Conservation (phyloP, 1,284 basidiomycete species). For the Marasmius oreades region DNA sequence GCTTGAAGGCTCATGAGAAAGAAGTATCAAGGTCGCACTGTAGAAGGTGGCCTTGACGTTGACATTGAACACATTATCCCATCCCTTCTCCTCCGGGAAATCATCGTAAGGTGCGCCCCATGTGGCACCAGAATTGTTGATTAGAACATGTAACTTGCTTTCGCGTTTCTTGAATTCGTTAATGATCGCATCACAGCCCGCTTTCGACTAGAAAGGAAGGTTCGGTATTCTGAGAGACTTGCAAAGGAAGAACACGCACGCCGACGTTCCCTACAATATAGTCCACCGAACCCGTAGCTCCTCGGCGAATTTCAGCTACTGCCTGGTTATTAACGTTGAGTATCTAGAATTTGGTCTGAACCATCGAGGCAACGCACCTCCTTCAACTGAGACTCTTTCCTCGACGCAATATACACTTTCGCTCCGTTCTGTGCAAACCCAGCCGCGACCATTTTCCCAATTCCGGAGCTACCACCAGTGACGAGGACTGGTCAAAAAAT, state of each 20-base stretch:
- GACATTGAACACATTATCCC: conserved; percentile 78
- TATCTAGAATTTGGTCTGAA: conserved; percentile 2
- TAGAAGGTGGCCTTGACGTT: conserved; percentile 84
- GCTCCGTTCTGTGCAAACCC: conserved; percentile 81
- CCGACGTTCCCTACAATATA: conserved; percentile 74
- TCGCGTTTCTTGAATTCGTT: conserved; percentile 67
- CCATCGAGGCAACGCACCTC: conserved; percentile 41
- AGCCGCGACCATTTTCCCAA: conserved; percentile 80
- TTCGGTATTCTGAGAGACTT: background rate
- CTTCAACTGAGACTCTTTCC: conserved; percentile 76
- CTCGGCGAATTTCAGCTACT: conserved; percentile 53
- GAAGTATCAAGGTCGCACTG: conserved; percentile 38
- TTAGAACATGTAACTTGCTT: conserved; percentile 69
- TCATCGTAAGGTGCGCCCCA: conserved; percentile 77
- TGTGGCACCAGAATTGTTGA: conserved; percentile 79
- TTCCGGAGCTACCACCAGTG: conserved; percentile 76
- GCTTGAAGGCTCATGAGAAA: background rate
- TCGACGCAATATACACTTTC: conserved; percentile 82
- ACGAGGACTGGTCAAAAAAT: conserved; percentile 66
- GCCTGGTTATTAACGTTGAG: conserved; percentile 35
- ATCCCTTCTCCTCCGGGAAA: conserved; percentile 78
- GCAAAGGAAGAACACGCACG: conserved; percentile 37
- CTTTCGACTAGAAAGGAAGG: conserved; percentile 53
- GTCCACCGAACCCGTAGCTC: conserved; percentile 55
- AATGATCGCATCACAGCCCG: conserved; percentile 77